Evolutionary conservation across 148 eudicot genomes (phyloP), one percentile per base, ranked within the genome.

Genomic region (Polygonum aviculare): DNA sequence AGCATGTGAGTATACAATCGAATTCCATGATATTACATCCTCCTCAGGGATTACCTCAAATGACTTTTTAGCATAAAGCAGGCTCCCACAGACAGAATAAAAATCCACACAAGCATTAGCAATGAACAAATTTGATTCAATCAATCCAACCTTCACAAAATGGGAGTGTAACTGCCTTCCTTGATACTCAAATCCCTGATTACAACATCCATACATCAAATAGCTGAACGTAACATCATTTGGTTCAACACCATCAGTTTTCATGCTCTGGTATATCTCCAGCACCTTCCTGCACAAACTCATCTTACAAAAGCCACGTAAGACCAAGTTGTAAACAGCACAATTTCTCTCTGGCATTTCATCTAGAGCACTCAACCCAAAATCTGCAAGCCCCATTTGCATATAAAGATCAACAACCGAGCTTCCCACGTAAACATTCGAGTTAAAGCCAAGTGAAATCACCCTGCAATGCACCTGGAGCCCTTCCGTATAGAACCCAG

Each of bases 21-120:
- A 93, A 76, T 91, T 93, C 98, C 97, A 93, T 1, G 98, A 91
- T 54, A 91, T 85, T 60, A 93, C 91, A 82, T 90, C 86, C 77
- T 83, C 82, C 21, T 74, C 63, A 57, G 90, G 83, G 77, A 93
- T 87, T 74, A 78, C 84, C 54, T 89, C 88, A 75, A 93, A 86
- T 41, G 90, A 81, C 77, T 80, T 87, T 77, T 26, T 70, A 18
- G 91, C 88, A 76, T 86, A 90, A 77, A 22, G 54, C 71, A 89
- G 70, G 77, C 83, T 81, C 73, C 91, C 98, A 76, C 86, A 88
- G 79, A 88, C 89, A 60, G 92, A 89, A 77, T 91, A 91, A 77
- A 89, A 88, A 74, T 91, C 98, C 55, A 93, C 96, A 77, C 91
- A 87, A 70, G 89, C 91, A 87, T 91, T 89, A 12, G 89, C 88